These are phyloP conservation scores for Phalaenopsis hybrid DNA, from an alignment of 116 monocot species.

Conservation along the genomic window DNA sequence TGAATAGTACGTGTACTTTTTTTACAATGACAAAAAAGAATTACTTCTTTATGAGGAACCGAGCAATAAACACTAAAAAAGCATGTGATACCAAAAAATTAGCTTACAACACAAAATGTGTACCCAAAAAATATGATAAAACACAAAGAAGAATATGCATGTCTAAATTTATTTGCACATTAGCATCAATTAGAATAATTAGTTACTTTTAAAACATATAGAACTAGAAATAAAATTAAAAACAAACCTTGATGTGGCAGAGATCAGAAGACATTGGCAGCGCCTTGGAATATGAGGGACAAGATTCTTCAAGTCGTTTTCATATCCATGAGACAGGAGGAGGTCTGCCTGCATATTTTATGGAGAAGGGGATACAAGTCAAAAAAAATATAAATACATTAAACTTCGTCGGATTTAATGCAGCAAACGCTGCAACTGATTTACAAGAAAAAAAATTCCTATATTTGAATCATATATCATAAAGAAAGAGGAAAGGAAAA, in stretches of 20 bases:
- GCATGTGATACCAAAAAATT: neutral
- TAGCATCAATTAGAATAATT: neutral
- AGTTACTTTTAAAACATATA: neutral
- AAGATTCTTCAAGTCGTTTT: slow-evolving; percentile 68
- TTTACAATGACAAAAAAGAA: neutral
- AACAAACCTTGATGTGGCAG: slow-evolving; percentile 79
- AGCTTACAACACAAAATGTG: neutral
- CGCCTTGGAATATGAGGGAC: slow-evolving; percentile 52
- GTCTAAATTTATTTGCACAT: neutral
- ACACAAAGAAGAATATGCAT: neutral
- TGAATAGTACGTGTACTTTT: neutral
- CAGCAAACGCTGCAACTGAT: neutral
- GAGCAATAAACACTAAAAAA: neutral
- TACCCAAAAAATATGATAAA: neutral
- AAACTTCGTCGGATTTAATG: neutral
- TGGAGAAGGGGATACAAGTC: neutral
- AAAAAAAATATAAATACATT: neutral
- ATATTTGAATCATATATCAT: neutral
- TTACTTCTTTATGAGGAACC: neutral
- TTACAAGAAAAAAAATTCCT: neutral
- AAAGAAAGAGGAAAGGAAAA: neutral
- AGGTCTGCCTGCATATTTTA: slow-evolving; percentile 70
- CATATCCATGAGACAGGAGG: slow-evolving; percentile 73
- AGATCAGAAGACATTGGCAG: slow-evolving; percentile 92
- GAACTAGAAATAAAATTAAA: neutral